phyloP scores from a whole-genome alignment of 2,329 filamentous ascomycete genomes.

The Mycosphaerella arachidis region DNA sequence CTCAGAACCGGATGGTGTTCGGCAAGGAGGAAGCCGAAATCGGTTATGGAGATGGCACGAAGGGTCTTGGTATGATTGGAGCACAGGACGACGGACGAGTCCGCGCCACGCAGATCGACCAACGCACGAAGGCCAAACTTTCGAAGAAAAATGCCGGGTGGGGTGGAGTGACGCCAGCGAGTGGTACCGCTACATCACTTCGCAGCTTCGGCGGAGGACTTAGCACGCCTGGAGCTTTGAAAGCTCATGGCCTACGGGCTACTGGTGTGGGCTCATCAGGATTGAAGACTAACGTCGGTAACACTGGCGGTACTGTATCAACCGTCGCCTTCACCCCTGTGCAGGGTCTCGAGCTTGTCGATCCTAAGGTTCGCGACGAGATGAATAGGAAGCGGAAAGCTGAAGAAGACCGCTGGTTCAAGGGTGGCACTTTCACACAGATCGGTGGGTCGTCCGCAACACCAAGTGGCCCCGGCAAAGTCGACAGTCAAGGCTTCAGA shows the following conservation, averaged over 20 bases:
- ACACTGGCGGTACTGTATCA: conserved; percentile 58
- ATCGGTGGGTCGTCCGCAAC: conserved; percentile 47
- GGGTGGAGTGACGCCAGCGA: conserved; percentile 60
- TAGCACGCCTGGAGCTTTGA: conserved; percentile 63
- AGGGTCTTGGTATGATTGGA: conserved; percentile 93
- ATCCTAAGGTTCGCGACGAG: conserved; percentile 85
- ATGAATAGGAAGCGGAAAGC: conserved; percentile 85
- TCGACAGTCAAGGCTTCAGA: conserved; percentile 67
- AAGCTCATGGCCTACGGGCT: conserved; percentile 72
- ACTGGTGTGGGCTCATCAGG: conserved; percentile 65
- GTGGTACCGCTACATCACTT: conserved; percentile 74
- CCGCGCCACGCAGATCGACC: conserved; percentile 82
- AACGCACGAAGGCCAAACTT: conserved; percentile 86
- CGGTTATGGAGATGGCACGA: conserved; percentile 83
- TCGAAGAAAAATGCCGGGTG: conserved; percentile 95
- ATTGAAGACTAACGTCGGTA: conserved; percentile 26
- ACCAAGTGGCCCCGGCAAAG: conserved; percentile 44
- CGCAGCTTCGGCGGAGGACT: conserved; percentile 66
- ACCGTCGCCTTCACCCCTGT: conserved; percentile 91
- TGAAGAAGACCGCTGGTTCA: conserved; percentile 95
- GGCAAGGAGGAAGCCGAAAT: conserved; percentile 93
- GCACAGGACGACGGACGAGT: conserved; percentile 83
- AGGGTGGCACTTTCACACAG: conserved; percentile 94
- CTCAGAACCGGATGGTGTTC: conserved; percentile 93
- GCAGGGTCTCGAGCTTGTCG: conserved; percentile 89